Evolutionary conservation across 306 rosid genomes (phyloP), one percentile per base, ranked within the genome.

Genomic region (Betula pendula): DNA sequence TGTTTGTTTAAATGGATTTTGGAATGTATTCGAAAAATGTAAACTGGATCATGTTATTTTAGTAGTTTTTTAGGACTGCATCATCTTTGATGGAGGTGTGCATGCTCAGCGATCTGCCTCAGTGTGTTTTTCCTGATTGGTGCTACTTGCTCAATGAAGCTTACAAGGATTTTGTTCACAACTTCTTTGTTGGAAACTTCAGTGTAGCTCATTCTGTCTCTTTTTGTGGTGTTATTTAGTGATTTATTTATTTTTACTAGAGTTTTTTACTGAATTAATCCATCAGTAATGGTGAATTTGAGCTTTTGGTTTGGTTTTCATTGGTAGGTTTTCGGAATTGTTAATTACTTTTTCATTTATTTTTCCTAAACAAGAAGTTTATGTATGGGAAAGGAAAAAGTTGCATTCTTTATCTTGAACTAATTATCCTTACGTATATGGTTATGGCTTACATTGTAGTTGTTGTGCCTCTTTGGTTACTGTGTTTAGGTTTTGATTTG

Each of bases 81-180:
- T 74, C 51, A 62, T 63, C 65, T 29, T 71, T 63, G 52, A 45
- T 62, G 42, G 68, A 71, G 68, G 19, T 29, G 16, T 42, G 27
- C 49, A 43, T 12, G 14, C 33, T 33, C 12, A 58, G 50, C 51
- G 40, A 13, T 11, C 24, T 71, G 75, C 67, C 35, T 73, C 48
- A 20, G 8, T 70, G 27, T 71, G 40, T 71, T 52, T n/a, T 72
- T 60, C 55, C 45, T 33, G 71, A 67, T 2, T 71, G 59, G 45
- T 9, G 33, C 70, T 52, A 8, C 69, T 51, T 35, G 78, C 50
- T 79, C 45, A 55, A 74, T 55, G 71, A 70, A 63, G 38, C 24
- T 60, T 60, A 29, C 68, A 29, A 29, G 68, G 68, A 15, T 4
- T 29, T 56, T 56, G 33, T 56, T 56, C 33, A 3, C 63, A 24